Percentiles rank a stretch among this genome's conserved stretches.
Evolutionary conservation across 495 filamentous ascomycete genomes (phyloP).

Genomic region (Daldinia loculata): DNA sequence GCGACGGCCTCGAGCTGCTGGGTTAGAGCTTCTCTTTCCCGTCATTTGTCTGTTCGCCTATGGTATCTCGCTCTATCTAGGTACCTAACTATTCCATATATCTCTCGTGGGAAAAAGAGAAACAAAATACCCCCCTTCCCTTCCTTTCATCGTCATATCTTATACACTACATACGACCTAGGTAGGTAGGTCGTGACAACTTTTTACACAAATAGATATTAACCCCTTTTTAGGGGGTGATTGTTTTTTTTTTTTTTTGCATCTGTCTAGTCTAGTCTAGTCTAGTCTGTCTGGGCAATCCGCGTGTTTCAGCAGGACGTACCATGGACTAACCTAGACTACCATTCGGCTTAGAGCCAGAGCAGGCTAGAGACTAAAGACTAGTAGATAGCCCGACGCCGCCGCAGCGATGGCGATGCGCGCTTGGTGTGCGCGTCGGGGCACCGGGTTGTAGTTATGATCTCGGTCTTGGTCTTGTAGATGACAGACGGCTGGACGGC

Average conservation of each 20-base stretch:
- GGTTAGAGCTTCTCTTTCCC: not conserved
- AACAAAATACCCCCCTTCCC: not conserved
- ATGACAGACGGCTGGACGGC: not conserved
- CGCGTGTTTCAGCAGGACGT: not conserved
- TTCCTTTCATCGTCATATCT: not conserved
- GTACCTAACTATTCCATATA: not conserved
- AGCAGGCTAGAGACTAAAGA: not conserved
- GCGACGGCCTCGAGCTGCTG: not conserved
- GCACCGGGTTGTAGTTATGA: not conserved
- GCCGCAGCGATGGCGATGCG: not conserved
- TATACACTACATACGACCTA: not conserved
- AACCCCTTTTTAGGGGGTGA: not conserved
- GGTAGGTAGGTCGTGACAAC: not conserved
- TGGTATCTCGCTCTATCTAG: not conserved
- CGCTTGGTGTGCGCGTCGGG: not conserved
- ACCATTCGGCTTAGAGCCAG: not conserved
- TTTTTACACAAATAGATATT: not conserved
- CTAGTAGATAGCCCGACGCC: not conserved
- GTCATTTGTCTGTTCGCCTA: not conserved
- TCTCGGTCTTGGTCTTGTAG: not conserved
- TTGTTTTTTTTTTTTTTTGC: not conserved
- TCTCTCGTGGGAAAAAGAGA: not conserved
- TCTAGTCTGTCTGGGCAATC: not conserved
- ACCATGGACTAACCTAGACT: not conserved
- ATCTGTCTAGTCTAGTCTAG: not conserved